phyloP scores from a whole-genome alignment of 1,284 basidiomycete species.

The Tausonia pullulans region DNA sequence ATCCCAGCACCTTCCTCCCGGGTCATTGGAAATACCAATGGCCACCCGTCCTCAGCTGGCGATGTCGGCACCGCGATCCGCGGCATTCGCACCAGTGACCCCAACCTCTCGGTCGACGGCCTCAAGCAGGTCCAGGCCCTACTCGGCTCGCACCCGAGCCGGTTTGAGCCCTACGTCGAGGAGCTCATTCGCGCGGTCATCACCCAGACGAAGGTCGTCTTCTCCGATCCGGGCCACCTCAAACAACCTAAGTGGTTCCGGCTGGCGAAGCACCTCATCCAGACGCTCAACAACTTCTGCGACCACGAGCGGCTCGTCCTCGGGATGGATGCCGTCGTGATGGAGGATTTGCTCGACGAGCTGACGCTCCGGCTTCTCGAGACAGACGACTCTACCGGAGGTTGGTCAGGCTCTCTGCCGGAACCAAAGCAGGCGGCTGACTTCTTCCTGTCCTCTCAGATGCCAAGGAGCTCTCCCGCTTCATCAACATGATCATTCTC shows the following conservation, averaged over 20 bases:
- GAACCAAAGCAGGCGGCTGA: background rate
- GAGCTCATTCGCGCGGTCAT: conserved; percentile 74
- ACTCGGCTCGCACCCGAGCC: conserved; percentile 57
- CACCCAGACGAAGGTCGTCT: conserved; percentile 76
- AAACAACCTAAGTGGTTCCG: conserved; percentile 67
- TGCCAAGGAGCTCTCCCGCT: conserved; percentile 79
- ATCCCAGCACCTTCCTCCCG: too few species aligned
- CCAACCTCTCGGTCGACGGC: conserved; percentile 76
- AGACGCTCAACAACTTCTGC: conserved; percentile 83
- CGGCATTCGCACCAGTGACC: conserved; percentile 65
- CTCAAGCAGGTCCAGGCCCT: conserved; percentile 82
- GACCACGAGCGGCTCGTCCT: conserved; percentile 71
- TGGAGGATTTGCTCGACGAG: conserved; percentile 68
- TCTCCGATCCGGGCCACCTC: conserved; percentile 64
- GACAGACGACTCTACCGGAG: conserved; percentile 57
- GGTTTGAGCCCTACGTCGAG: conserved; percentile 35
- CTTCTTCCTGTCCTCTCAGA: conserved; percentile 34
- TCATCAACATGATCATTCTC: conserved; percentile 96
- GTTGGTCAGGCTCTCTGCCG: conserved; percentile 4
- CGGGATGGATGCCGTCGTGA: conserved; percentile 63
- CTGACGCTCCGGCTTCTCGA: conserved; percentile 79
- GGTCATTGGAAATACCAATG: too few species aligned
- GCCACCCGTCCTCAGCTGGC: too few species aligned
- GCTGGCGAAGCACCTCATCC: conserved; percentile 88
- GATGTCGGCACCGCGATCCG: background rate